These are phyloP conservation scores for Hirschioporus abietinus DNA, from an alignment of 768 basidiomycete species.

Conservation along the genomic window DNA sequence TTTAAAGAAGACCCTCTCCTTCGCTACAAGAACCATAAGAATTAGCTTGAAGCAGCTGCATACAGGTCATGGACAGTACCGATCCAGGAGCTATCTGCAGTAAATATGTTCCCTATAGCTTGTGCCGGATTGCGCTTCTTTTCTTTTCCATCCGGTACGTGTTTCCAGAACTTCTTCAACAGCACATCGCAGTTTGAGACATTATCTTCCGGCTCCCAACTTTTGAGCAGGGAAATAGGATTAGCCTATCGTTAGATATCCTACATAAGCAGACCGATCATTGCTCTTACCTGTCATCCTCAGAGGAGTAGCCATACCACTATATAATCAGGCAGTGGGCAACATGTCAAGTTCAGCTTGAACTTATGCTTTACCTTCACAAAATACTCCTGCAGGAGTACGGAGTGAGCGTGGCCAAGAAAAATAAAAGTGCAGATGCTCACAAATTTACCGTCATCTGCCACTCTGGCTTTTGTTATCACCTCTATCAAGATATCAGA, in stretches of 20 bases:
- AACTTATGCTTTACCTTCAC: conserved; percentile 53
- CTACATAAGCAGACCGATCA: background rate
- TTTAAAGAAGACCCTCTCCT: conserved; percentile 34
- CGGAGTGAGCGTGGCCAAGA: conserved; percentile 4
- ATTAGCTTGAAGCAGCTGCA: conserved; percentile 1
- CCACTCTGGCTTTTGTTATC: conserved; percentile 52
- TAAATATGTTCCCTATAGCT: conserved; percentile 10
- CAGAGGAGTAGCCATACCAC: conserved; percentile 64
- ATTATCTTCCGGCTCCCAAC: conserved; percentile 68
- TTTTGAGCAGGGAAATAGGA: conserved; percentile 23
- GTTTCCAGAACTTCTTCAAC: conserved; percentile 57
- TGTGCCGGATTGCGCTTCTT: conserved; percentile 40
- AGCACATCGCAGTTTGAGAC: conserved; percentile 52
- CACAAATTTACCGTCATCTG: conserved; percentile 47
- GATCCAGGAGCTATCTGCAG: conserved; percentile 44
- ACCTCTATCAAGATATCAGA: conserved; percentile 49
- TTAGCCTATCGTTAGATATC: background rate
- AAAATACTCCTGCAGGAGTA: conserved; percentile 46
- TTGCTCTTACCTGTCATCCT: conserved; percentile 45
- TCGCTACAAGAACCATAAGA: conserved; percentile 20
- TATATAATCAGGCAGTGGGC: conserved; percentile 22
- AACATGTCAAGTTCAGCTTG: conserved; percentile 2
- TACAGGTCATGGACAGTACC: conserved; percentile 28
- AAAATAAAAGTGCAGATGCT: conserved; percentile 16
- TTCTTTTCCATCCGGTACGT: conserved; percentile 44